Evolutionary conservation across 805 yeast species (phyloP), one percentile per base, ranked within the genome.

Genomic region (Lipomyces yamanashiensis): DNA sequence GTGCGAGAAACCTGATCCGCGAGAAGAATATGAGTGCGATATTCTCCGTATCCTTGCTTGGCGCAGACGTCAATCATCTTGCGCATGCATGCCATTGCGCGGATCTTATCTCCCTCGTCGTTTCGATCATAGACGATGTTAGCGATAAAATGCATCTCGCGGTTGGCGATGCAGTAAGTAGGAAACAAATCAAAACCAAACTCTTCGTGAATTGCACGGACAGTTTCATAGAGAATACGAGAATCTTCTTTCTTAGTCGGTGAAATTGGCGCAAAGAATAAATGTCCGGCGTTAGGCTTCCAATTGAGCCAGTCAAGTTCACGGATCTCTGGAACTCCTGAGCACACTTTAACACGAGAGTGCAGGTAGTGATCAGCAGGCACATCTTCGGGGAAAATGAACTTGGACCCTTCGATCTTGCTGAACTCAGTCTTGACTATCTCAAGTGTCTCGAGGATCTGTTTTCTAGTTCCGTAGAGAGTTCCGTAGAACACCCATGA

Each of bases 261-360:
- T 8, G 51, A 54, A 17, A 43, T 54, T 2, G 58, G 58, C 7
- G 58, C 58, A 33, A 54, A 54, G 39, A 54, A 44, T 7, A 54
- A 17, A 36, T 54, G 58, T 12, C 58, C 58, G 19, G 58, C 58
- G 39, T 54, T 54, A 6, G 39, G 41, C n/a, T 21, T 41, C 50
- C 58, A 54, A 33, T 54, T 54, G 9, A 54, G 58, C 58, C 58
- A 54, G 39, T 54, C 58, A 33, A 54, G 58, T 34, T 54, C 58
- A 4, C 48, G 50, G 23, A 54, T 54, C 17, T 54, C 58, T 12
- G 58, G 58, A 7, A 19, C 51, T 13, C 58, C 58, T n/a, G 51
- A 44, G 58, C 58, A 54, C 6, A 54, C 51, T 33, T 40, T 19
- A 9, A 54, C 58, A 19, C 58, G 34, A 2, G 58, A 43, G 19